A percentile compares a stretch with the other conserved stretches of the same genome.
Evolutionary conservation across 2,329 filamentous ascomycete genomes (phyloP).

Genomic region (Penicillium aurantiogriseum): DNA sequence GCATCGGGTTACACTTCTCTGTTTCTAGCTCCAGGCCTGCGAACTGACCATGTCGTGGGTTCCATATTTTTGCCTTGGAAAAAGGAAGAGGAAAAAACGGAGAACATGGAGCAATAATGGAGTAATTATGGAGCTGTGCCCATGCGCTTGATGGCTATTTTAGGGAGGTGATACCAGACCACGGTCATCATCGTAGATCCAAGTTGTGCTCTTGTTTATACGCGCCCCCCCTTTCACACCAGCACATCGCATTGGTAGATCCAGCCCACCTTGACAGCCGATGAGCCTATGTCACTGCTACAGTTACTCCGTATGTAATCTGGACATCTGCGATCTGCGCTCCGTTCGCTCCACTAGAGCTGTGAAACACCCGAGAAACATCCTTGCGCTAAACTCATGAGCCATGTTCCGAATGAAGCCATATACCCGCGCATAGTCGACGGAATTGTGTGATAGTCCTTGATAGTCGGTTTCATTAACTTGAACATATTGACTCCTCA

Average conservation of each 20-base stretch:
- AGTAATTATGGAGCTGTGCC: not conserved
- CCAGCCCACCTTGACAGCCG: not conserved
- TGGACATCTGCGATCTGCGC: conserved; percentile 2
- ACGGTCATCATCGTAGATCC: conserved; percentile 7
- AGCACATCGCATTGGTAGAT: not conserved
- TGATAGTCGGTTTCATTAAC: conserved; percentile 4
- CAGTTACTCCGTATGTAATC: not conserved
- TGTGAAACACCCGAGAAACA: conserved; percentile 7
- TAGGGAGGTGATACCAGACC: conserved; percentile 7
- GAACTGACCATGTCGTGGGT: conserved; percentile 1
- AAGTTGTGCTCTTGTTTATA: not conserved
- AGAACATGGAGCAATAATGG: not conserved
- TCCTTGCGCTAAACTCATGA: not conserved
- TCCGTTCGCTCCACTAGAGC: conserved; percentile 3
- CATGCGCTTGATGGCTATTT: conserved; percentile 8
- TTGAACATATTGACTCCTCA: not conserved
- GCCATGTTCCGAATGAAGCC: conserved; percentile 2
- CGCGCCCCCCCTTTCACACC: not conserved
- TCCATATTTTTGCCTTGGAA: not conserved
- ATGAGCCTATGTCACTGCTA: too few species aligned
- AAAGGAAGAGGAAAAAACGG: not conserved
- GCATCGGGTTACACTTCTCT: not conserved
- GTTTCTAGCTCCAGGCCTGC: not conserved
- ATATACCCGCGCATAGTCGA: conserved; percentile 7
- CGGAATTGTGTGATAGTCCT: not conserved